These are phyloP conservation scores for Phytopythium litorale DNA, from an alignment of 352 stramenopile species.

Conservation along the genomic window DNA sequence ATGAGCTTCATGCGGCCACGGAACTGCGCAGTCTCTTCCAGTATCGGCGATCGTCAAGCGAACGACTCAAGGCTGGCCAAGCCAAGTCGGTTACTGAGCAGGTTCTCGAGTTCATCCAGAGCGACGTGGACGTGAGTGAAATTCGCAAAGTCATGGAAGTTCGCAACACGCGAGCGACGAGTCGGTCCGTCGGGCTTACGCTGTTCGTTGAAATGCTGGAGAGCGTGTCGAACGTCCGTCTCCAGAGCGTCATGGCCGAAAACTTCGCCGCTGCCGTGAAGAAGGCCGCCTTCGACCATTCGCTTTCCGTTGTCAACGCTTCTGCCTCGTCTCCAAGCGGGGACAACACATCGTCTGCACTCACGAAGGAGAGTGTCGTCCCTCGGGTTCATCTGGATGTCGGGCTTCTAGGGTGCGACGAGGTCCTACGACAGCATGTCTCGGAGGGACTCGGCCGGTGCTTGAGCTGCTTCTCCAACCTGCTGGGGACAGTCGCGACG, in stretches of 20 bases:
- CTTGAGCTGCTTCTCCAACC: constrained; percentile 27
- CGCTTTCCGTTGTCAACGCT: constrained; percentile 16
- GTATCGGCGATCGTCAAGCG: constrained; percentile 74
- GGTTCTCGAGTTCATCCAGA: constrained; percentile 84
- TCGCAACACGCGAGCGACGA: constrained; percentile 43
- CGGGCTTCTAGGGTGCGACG: constrained; percentile 50
- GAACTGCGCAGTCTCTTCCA: constrained; percentile 66
- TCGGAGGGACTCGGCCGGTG: constrained; percentile 43
- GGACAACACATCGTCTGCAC: background rate
- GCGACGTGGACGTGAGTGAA: constrained; percentile 62
- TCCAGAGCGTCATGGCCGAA: constrained; percentile 43
- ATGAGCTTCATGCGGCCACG: constrained; percentile 73
- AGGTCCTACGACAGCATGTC: constrained; percentile 37
- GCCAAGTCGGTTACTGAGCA: constrained; percentile 75
- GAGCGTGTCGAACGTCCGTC: constrained; percentile 16
- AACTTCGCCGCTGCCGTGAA: constrained; percentile 44
- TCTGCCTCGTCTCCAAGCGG: background rate
- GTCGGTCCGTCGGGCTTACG: constrained; percentile 40
- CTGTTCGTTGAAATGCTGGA: constrained; percentile 35
- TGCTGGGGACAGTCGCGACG: constrained; percentile 12
- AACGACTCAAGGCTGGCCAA: constrained; percentile 42
- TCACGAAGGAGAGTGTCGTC: constrained; percentile 12
- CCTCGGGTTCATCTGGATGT: constrained; percentile 52
- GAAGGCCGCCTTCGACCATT: constrained; percentile 28
- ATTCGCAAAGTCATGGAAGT: constrained; percentile 37